phyloP scores from a whole-genome alignment of 257 asterid species.

The Paraleonurus japonicus region DNA sequence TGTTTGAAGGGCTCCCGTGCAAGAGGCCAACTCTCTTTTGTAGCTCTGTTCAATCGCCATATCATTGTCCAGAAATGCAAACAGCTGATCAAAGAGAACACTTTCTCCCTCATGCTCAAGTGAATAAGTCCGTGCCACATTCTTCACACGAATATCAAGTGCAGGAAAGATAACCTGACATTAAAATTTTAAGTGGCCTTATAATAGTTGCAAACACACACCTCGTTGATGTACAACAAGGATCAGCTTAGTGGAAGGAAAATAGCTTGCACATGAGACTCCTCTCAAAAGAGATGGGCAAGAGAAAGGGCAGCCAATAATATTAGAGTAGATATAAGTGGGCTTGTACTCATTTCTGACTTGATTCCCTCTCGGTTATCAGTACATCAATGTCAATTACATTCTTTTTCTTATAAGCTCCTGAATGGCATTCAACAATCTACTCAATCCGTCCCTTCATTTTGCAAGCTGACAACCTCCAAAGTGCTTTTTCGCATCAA shows the following conservation, averaged over 20 bases:
- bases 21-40: slow-evolving; percentile 78
- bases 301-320: neutral
- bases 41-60: slow-evolving; percentile 56
- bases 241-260: neutral
- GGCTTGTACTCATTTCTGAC: neutral
- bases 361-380: neutral
- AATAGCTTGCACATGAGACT: neutral
- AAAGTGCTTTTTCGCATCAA: neutral
- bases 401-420: neutral
- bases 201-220: no score
- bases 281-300: neutral
- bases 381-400: neutral
- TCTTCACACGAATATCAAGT: slow-evolving; percentile 84
- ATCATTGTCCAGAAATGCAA: slow-evolving; percentile 56
- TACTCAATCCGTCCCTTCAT: neutral
- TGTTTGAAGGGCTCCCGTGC: slow-evolving; percentile 81
- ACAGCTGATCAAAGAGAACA: slow-evolving; percentile 74
- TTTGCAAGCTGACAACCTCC: neutral
- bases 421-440: neutral
- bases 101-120: slow-evolving; percentile 91
- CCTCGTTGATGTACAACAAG: neutral
- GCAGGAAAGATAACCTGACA: slow-evolving; percentile 69
- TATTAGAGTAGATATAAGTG: neutral
- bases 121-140: slow-evolving; percentile 84
- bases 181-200: neutral